These are phyloP conservation scores for Myxozyma udenii DNA, from an alignment of 805 yeast species.

Conservation along the genomic window DNA sequence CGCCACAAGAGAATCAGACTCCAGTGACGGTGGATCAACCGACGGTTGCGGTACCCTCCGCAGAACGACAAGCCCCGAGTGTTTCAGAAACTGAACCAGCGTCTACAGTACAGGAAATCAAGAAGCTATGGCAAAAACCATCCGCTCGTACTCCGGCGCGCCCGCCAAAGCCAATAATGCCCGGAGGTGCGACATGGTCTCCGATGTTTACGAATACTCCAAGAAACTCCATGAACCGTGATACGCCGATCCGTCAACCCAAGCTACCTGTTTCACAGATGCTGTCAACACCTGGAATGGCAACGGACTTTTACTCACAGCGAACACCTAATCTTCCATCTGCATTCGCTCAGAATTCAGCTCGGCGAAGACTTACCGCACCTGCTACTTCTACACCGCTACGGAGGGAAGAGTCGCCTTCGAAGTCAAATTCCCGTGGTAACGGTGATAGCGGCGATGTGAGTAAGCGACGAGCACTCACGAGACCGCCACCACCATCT, in stretches of 20 bases:
- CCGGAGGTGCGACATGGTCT: neutral
- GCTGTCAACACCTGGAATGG: neutral
- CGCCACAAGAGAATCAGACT: no score
- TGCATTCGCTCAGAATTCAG: conserved; percentile 28
- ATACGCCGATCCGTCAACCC: neutral
- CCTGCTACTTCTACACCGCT: neutral
- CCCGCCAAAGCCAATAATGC: neutral
- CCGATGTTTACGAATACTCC: neutral
- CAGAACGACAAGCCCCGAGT: no score
- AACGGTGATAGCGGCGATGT: neutral
- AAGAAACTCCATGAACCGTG: neutral
- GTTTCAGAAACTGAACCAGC: no score
- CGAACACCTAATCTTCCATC: conserved; percentile 23
- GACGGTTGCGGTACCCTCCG: no score
- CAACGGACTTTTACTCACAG: conserved; percentile 12
- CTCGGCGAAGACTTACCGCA: neutral
- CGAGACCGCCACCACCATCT: neutral
- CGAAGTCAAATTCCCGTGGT: neutral
- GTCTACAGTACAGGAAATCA: neutral
- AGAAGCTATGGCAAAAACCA: neutral
- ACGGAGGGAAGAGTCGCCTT: neutral
- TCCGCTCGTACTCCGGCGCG: neutral
- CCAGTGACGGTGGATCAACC: no score
- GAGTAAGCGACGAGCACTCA: neutral
- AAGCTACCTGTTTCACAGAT: neutral